Base-by-base conservation (phyloP, 225 moss, liverwort and hornwort species). In the Bryoerythrophyllum caledonicum region DNA sequence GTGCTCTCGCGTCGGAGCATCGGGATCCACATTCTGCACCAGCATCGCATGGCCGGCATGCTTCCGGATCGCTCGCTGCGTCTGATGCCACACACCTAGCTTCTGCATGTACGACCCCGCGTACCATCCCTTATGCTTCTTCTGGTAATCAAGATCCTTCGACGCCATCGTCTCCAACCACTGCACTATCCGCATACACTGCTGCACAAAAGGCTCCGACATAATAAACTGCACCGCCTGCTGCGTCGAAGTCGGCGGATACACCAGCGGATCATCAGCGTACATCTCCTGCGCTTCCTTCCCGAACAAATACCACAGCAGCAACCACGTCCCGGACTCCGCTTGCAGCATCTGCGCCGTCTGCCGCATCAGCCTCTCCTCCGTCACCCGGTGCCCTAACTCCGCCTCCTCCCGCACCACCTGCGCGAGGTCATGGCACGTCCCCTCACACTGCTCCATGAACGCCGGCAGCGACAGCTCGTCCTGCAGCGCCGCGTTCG, bases 61-160 rank as follows among this genome's bases (percentile, higher is more conserved):
- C 79, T 92, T 96, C 77, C 86, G 86, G 14, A 96, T 93, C 9
- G 91, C 91, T 48, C 86, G 82, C 76, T 96, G 93, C 65, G 93
- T 96, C 77, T 90, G 99, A 78, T 93, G 91, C 99, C 99, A 99
- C 34, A 99, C 86, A 59, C 99, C 99, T 38, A 95, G 85, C 79
- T 92, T 99, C 81, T 95, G 93, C 62, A 89, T 90, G 72, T 99
- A 99, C 13, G 93, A 95, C 68, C 99, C 99, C 25, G 93, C 99
- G 85, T 99, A 95, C 99, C 99, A 99, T 58, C 99, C 99, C 79
- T 92, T 99, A 56, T 95, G 86, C 83, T 91, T 89, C 70, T 99
- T 95, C 85, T 95, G 91, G 80, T 90, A 91, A 81, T 99, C 93
- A 67, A 99, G 82, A 65, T 92, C 91, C 78, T 99, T 99, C 0